Conservation (phyloP, 495 filamentous ascomycete genomes). For the Hypoxylon lienhwacheense region DNA sequence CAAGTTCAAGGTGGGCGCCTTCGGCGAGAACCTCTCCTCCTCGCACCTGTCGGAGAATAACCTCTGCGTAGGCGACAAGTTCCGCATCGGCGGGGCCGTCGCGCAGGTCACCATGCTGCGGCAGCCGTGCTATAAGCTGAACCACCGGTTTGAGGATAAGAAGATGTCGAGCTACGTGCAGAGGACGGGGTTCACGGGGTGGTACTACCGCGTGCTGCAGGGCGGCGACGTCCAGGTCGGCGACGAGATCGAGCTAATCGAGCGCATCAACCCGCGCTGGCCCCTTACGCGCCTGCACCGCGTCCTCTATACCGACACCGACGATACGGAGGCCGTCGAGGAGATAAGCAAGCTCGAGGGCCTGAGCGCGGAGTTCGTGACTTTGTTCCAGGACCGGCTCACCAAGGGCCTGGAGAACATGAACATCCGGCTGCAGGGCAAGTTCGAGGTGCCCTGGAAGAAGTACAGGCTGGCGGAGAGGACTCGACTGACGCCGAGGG, state of each 20-base stretch:
- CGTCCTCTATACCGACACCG: conserved; percentile 44
- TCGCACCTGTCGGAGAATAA: conserved; percentile 44
- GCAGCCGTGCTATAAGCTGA: conserved; percentile 48
- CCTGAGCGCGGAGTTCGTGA: conserved; percentile 40
- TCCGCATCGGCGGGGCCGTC: conserved; percentile 39
- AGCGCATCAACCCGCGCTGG: conserved; percentile 48
- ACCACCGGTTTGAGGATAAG: conserved; percentile 44
- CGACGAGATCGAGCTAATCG: conserved; percentile 41
- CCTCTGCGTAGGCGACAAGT: conserved; percentile 51
- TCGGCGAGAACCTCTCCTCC: conserved; percentile 51
- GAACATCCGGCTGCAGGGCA: conserved; percentile 21
- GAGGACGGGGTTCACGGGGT: conserved; percentile 46
- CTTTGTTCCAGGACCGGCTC: conserved; percentile 25
- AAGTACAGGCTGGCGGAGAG: conserved; percentile 34
- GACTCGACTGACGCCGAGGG: conserved; percentile 19
- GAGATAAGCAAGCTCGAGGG: conserved; percentile 41
- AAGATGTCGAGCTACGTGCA: conserved; percentile 46
- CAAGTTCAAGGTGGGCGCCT: conserved; percentile 47
- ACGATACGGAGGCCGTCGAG: conserved; percentile 40
- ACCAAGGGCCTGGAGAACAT: conserved; percentile 34
- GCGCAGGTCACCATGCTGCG: conserved; percentile 43
- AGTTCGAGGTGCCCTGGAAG: conserved; percentile 30
- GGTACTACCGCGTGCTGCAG: conserved; percentile 48
- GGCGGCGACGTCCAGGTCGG: conserved; percentile 45
- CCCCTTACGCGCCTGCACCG: conserved; percentile 46